Evolutionary conservation across 2,329 filamentous ascomycete species (phyloP), one percentile per base, ranked within the genome.

Genomic region (Colletotrichum spinosum): DNA sequence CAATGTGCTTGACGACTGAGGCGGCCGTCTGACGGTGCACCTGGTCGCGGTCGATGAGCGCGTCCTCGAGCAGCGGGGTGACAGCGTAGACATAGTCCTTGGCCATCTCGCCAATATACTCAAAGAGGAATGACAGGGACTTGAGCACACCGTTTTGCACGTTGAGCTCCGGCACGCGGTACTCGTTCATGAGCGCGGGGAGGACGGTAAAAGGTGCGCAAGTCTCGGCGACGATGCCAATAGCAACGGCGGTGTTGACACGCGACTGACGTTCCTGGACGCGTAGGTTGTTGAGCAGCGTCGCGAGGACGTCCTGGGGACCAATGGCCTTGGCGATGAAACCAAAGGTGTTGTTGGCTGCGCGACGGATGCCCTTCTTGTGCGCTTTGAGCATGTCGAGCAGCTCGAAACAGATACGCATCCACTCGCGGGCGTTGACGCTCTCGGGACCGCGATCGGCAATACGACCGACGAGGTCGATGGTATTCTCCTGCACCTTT

Each of bases 41-140:
- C 80, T 99, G 96, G 77, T 99, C 96, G 67, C 96, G 91, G 78
- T 99, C 96, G 79, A 97, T 97, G 67, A 99, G 89, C 2, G 97
- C 96, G 75, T 99, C 96, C 76, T 99, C 96, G 2, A 99, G 89
- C 9, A 99, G 84, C 7, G 96, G 96, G 2, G 94, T 97, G 39
- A 99, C 94, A 15, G 97, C 96, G 75, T 99, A 99, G 75, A 99
- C 96, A 77, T 99, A 99, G 79, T 99, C 96, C 81, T 98, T 99
- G 69, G 94, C 93, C 96, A 99, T 98, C 79, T 99, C 96, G 69
- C 96, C 96, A 77, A 99, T 99, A 80, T 99, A 99, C 76, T 99
- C 96, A 75, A 98, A 99, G 67, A 99, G 85, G 86, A 99, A 99
- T 7, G 93, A 97, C 57, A 99, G 86, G 6, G 94, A 94, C 79